Conservation (phyloP, 192 early-diverging fungal genomes). For the Backusella morwellensis region DNA sequence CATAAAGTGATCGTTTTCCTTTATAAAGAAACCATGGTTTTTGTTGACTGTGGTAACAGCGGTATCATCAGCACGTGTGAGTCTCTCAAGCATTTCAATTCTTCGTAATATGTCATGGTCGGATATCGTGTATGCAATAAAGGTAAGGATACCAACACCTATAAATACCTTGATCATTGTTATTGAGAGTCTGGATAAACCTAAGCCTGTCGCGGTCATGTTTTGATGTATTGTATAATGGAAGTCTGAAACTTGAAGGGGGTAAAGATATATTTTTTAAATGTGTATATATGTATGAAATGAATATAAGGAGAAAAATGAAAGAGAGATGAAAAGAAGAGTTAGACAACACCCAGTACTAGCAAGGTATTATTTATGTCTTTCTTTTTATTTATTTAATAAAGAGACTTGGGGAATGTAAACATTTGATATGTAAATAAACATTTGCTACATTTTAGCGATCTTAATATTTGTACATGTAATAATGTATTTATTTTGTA, state of each 20-base stretch:
- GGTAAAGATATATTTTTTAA: not conserved
- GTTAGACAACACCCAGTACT: not conserved
- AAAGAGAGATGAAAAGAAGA: not conserved
- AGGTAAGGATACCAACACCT: not conserved
- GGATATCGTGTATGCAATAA: not conserved
- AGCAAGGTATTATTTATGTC: not conserved
- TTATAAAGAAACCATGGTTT: not conserved
- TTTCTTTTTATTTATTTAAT: conserved; percentile 3
- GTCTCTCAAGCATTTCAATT: not conserved
- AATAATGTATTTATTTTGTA: not conserved
- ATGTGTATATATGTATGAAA: not conserved
- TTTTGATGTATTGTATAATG: not conserved
- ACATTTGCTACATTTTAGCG: not conserved
- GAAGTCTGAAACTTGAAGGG: not conserved
- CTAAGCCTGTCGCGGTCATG: not conserved
- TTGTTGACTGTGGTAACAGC: not conserved
- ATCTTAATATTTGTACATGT: not conserved
- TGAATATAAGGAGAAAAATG: not conserved
- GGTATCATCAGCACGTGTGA: not conserved
- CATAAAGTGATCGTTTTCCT: not conserved
- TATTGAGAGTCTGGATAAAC: not conserved
- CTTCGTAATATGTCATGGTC: not conserved
- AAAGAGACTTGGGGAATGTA: not conserved
- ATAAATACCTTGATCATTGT: not conserved
- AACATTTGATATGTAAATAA: not conserved